Evolutionary conservation across 176 grass and related monocot species (phyloP).

Genomic region (Metroxylon sagu): DNA sequence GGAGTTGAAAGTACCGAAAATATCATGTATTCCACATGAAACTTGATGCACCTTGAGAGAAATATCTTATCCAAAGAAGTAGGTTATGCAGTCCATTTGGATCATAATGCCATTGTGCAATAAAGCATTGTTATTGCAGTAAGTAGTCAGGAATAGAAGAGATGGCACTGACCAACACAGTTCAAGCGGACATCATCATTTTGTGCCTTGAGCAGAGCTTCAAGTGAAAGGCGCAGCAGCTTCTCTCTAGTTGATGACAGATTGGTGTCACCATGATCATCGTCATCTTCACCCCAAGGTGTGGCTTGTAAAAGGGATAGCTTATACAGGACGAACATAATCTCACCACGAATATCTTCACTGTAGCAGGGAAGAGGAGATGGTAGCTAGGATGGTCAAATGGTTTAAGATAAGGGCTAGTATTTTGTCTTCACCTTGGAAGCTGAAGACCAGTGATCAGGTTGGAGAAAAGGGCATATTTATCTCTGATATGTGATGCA

Average conservation of each 20-base stretch:
- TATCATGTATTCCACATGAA: too few species aligned
- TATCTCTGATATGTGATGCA: constrained; percentile 53
- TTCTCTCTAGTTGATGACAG: constrained; percentile 30
- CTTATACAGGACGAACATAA: constrained; percentile 80
- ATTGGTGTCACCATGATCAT: constrained; percentile 27
- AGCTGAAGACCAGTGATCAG: constrained; percentile 62
- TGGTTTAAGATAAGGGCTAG: constrained; percentile 15
- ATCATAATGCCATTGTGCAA: too few species aligned
- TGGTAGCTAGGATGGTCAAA: neutral
- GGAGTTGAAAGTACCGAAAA: too few species aligned
- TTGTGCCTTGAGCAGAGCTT: constrained; percentile 84
- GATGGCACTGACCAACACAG: constrained; percentile 65
- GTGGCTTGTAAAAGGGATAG: constrained; percentile 52
- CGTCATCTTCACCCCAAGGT: constrained; percentile 51
- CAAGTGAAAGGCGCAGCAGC: constrained; percentile 53
- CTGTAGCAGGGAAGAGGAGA: constrained; percentile 23
- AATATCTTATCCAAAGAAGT: too few species aligned
- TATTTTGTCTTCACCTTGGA: constrained; percentile 52
- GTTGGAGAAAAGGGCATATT: constrained; percentile 56
- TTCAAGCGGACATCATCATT: constrained; percentile 81
- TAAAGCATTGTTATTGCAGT: too few species aligned
- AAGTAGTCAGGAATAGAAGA: neutral
- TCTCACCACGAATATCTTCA: constrained; percentile 80
- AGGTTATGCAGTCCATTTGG: too few species aligned
- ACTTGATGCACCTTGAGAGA: too few species aligned